Evolutionary conservation across 345 rosid species (phyloP), one percentile per base, ranked within the genome.

Genomic region (Aegle marmelos): DNA sequence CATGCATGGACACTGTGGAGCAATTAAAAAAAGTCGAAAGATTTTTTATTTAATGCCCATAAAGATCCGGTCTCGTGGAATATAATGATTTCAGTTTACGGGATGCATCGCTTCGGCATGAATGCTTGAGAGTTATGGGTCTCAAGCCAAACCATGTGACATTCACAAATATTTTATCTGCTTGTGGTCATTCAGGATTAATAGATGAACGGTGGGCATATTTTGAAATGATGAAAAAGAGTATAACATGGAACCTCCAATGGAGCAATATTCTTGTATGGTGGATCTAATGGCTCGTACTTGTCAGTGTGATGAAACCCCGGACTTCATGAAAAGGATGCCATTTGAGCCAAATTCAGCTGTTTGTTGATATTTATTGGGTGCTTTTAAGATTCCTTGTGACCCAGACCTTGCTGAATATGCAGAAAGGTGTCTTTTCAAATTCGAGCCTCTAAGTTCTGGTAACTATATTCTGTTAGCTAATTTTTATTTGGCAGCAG

Each of bases 401-500:
- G 77, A 81, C 66, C 78, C 82, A 58, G 81, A 72, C 22, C 27
- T 84, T 64, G 87, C 84, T 24, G 84, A 84, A 64, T 68, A 78
- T 57, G 82, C 82, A 22, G 82, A 82, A 25, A 81, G 76, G 58
- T 79, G 63, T 34, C 80, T 84, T 58, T 79, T 81, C 57, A 77
- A 84, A 36, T 70, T 84, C 27, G 84, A 84, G 53, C 87, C 84
- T 34, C 80, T 76, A 79, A 78, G 77, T 77, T 72, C 84, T 0
- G 82, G 80, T 57, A 78, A 81, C 68, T 84, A 84, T 62, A 71
- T 84, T 25, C 84, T 84, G 13, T 63, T 84, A 37, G 80, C 82
- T 28, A 84, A 84, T 68, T 76, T 81, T 53, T 84, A 81, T 17
- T 65, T 80, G 3, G 84, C 82, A 76, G 84, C 86, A 61, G 86